Evolutionary conservation across 805 yeast genomes (phyloP).

Genomic region (Candida nemodendra): DNA sequence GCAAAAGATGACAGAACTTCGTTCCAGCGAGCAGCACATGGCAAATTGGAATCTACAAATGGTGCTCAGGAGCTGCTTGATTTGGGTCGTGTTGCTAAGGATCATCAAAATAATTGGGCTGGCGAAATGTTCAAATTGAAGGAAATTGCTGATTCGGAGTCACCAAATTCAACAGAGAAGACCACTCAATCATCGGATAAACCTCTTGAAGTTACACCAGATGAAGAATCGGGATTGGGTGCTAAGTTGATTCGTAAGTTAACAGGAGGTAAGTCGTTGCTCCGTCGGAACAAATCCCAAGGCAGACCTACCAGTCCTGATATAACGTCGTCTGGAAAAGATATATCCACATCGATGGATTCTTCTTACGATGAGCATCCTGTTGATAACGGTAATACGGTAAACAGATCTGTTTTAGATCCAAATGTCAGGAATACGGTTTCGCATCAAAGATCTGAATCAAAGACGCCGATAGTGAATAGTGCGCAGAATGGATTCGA

Average conservation of each 20-base stretch:
- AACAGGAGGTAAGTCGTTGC: slow-evolving; percentile 41
- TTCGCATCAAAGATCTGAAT: slow-evolving; percentile 18
- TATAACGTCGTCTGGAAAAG: slow-evolving; percentile 3
- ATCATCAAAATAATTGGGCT: slow-evolving; percentile 76
- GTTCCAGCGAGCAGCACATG: slow-evolving; percentile 51
- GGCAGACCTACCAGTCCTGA: slow-evolving; percentile 4
- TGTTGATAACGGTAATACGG: slow-evolving; percentile 1
- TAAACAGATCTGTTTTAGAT: slow-evolving; percentile 3
- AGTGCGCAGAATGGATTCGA: slow-evolving; percentile 1
- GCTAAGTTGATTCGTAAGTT: slow-evolving; percentile 43
- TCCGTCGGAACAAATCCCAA: slow-evolving; percentile 23
- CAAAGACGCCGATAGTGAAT: slow-evolving; percentile 21
- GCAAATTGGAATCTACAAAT: slow-evolving; percentile 23
- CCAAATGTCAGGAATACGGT: not conserved
- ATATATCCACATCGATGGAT: slow-evolving; percentile 1
- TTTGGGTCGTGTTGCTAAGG: slow-evolving; percentile 78
- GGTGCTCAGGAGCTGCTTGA: slow-evolving; percentile 59
- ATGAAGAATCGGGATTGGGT: slow-evolving; percentile 36
- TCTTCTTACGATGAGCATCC: slow-evolving; percentile 4
- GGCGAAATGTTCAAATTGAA: slow-evolving; percentile 54
- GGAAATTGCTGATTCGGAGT: slow-evolving; percentile 31
- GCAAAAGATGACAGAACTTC: slow-evolving; percentile 92
- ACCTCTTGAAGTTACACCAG: slow-evolving; percentile 33
- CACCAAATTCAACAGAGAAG: slow-evolving; percentile 16
- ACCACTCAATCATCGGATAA: slow-evolving; percentile 23